Evolutionary conservation across 768 basidiomycete genomes (phyloP).

Genomic region (Amanita exitialis): DNA sequence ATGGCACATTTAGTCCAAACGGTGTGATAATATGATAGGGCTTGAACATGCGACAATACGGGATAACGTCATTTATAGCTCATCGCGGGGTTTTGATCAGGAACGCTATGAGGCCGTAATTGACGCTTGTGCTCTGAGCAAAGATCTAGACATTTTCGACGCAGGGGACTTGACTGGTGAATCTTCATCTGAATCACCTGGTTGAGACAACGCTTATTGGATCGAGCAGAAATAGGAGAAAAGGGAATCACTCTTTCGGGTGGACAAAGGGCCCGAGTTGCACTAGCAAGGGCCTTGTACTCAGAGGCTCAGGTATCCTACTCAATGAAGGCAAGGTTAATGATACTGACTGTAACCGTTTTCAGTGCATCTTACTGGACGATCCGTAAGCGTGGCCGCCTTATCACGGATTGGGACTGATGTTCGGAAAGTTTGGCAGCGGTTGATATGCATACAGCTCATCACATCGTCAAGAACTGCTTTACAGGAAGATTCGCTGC

Average conservation of each 20-base stretch:
- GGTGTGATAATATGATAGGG: conserved; percentile 28
- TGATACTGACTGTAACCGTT: background rate
- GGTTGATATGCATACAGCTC: conserved; percentile 72
- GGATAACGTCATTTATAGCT: conserved; percentile 74
- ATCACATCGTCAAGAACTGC: conserved; percentile 56
- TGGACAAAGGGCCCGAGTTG: conserved; percentile 65
- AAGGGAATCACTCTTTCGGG: conserved; percentile 72
- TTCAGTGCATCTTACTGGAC: conserved; percentile 52
- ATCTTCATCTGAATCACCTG: background rate
- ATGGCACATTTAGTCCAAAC: background rate
- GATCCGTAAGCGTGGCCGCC: conserved; percentile 43
- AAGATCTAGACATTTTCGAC: conserved; percentile 62
- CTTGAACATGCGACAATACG: conserved; percentile 73
- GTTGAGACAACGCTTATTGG: background rate
- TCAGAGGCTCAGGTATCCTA: conserved; percentile 44
- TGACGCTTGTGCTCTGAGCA: conserved; percentile 64
- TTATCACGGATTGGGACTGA: conserved; percentile 10
- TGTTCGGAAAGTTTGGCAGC: conserved; percentile 40
- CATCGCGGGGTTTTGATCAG: conserved; percentile 45
- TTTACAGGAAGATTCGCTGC: conserved; percentile 51
- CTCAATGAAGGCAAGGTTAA: background rate
- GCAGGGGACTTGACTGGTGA: conserved; percentile 71
- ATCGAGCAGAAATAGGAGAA: conserved; percentile 57
- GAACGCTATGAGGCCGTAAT: conserved; percentile 58
- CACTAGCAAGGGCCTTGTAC: conserved; percentile 74